These are phyloP conservation scores for Zasmidium citrigriseum DNA, from an alignment of 2,329 filamentous ascomycete genomes.

Conservation along the genomic window DNA sequence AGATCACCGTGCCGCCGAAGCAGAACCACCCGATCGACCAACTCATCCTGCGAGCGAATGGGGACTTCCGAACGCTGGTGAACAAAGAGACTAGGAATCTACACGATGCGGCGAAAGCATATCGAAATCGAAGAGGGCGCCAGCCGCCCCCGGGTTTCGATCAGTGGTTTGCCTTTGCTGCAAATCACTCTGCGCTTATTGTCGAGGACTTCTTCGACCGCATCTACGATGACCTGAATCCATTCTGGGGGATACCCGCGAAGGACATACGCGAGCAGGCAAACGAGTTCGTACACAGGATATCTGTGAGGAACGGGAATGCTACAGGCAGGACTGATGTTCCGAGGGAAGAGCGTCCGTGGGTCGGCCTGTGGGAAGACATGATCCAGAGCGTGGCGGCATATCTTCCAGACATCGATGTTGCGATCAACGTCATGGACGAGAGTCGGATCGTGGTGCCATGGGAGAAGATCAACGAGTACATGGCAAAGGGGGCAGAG, in stretches of 20 bases:
- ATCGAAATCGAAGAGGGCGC: slow-evolving; percentile 46
- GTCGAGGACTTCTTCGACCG: slow-evolving; percentile 55
- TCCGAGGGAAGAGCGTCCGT: slow-evolving; percentile 31
- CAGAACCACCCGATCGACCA: slow-evolving; percentile 42
- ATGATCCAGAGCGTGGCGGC: slow-evolving; percentile 41
- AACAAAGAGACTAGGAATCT: slow-evolving; percentile 40
- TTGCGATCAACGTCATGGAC: slow-evolving; percentile 53
- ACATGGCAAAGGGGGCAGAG: slow-evolving; percentile 36
- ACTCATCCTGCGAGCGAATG: slow-evolving; percentile 39
- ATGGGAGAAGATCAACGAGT: slow-evolving; percentile 47
- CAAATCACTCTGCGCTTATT: slow-evolving; percentile 43
- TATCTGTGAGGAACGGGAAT: slow-evolving; percentile 45
- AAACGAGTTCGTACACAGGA: slow-evolving; percentile 38
- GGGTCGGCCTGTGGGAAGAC: slow-evolving; percentile 45
- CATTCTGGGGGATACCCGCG: slow-evolving; percentile 51
- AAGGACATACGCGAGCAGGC: slow-evolving; percentile 45
- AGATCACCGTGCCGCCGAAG: slow-evolving; percentile 18
- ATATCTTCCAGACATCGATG: slow-evolving; percentile 47
- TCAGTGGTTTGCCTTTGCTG: slow-evolving; percentile 49
- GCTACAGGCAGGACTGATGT: slow-evolving; percentile 32
- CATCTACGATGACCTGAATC: slow-evolving; percentile 51
- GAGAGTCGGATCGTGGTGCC: slow-evolving; percentile 50
- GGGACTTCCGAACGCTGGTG: slow-evolving; percentile 33
- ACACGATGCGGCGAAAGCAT: slow-evolving; percentile 42
- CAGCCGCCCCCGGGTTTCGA: slow-evolving; percentile 55